Base-by-base conservation (phyloP, 352 stramenopile species). In the Phytophthora ohioensis region DNA sequence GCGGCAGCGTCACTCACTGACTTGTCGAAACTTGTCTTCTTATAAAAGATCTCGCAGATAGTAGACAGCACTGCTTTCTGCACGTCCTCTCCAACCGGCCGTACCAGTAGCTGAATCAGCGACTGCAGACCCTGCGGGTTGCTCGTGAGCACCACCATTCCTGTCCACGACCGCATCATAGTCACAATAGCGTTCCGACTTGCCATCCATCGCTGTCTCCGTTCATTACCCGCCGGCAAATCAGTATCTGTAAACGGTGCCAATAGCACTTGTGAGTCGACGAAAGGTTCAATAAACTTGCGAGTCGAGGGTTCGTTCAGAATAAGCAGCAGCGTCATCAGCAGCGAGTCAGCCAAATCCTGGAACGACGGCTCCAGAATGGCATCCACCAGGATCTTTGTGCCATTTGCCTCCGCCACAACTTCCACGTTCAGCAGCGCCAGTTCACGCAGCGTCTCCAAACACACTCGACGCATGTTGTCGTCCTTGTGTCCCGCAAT, bases 161-260 rank as follows among this genome's bases (percentile, higher is more conserved):
- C 90, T 49, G 91, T 97, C 91, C 91, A 97, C 15, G 91, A 96
- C 0, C 90, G 88, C 88, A 97, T 96, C 85, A 97, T 93, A 8
- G 86, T 94, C 35, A 97, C 88, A 34, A 97, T 91, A 12, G 91
- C 90, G 39, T 95, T 96, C 3, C 90, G 87, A 81, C 90, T 96
- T 15, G 91, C 90, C 78, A 94, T 97, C 91, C 91, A 97, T 2
- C 88, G 87, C 66, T 95, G 90, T 9, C 91, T 87, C 35, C 91
- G 67, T 56, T 97, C 90, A 32, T 94, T 95, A 0, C 88, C 89
- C 1, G 87, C 88, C 13, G 88, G 88, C 1, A 93, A 59, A 45
- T 97, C 91, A 3, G 91, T 96, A 72, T 97, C 90, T 7, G 91
- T 97, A 72, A 97, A 95, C 11, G 91, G 91, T 13, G 91, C 90